These are phyloP conservation scores for Incumbomyces lentus DNA, from an alignment of 2,329 filamentous ascomycete species.

Conservation along the genomic window DNA sequence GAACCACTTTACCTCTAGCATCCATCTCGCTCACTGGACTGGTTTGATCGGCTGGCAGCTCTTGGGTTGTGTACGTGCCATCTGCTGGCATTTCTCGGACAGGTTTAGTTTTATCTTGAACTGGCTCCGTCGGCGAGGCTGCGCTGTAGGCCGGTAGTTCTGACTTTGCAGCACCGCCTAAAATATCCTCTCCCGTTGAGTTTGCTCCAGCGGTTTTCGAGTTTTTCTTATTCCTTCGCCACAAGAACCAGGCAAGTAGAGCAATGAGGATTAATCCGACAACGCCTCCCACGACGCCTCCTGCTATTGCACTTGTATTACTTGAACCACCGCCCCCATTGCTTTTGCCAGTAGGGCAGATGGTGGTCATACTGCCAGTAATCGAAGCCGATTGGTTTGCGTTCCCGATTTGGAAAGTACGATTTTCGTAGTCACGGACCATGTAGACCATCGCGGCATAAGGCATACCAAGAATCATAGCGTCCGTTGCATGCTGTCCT, in stretches of 20 bases:
- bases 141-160: neutral
- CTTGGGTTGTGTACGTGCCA: neutral
- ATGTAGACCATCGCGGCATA: conserved; percentile 20
- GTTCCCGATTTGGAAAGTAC: conserved; percentile 15
- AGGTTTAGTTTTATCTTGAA: neutral
- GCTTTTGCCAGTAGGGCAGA: neutral
- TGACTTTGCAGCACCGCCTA: neutral
- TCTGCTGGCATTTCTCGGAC: neutral
- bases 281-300: conserved; percentile 1
- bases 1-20: neutral
- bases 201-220: neutral
- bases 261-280: neutral
- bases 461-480: conserved; percentile 16
- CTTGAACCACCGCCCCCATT: neutral
- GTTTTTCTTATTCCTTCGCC: neutral
- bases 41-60: neutral
- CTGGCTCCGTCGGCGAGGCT: neutral
- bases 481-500: neutral
- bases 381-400: conserved; percentile 10
- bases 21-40: neutral
- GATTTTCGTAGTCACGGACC: conserved; percentile 14
- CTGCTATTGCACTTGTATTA: conserved; percentile 1
- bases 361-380: neutral
- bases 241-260: neutral
- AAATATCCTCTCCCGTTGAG: no score